Conservation (phyloP, 352 stramenopile genomes). For the Phytophthora megakarya region DNA sequence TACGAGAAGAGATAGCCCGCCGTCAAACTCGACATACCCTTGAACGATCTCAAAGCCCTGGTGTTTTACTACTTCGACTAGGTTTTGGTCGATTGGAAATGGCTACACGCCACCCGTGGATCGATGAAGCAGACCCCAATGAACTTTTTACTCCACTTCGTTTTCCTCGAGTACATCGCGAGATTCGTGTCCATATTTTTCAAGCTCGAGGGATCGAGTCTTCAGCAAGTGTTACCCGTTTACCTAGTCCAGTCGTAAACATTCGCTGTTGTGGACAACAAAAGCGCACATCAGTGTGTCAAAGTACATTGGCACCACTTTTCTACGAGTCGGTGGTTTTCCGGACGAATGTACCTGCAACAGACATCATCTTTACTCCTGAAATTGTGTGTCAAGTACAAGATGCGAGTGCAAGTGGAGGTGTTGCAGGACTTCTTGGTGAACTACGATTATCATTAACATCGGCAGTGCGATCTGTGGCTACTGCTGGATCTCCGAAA, state of each 20-base stretch:
- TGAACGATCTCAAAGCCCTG: conserved; percentile 55
- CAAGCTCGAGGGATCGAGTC: conserved; percentile 71
- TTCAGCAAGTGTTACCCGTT: conserved; percentile 45
- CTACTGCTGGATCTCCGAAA: conserved; percentile 48
- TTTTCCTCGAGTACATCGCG: conserved; percentile 52
- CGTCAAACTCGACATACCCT: conserved; percentile 62
- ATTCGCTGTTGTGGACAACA: conserved; percentile 72
- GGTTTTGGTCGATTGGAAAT: conserved; percentile 77
- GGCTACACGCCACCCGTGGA: conserved; percentile 59
- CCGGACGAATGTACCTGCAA: conserved; percentile 41
- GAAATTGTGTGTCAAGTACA: conserved; percentile 79
- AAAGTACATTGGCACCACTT: conserved; percentile 72
- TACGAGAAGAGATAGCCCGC: conserved; percentile 64
- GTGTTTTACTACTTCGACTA: conserved; percentile 54
- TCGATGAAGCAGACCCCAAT: conserved; percentile 30
- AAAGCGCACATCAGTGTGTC: conserved; percentile 49
- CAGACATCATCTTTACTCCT: conserved; percentile 62
- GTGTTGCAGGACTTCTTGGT: conserved; percentile 40
- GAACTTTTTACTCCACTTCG: conserved; percentile 55
- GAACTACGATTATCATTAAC: conserved; percentile 55
- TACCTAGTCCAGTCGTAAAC: conserved; percentile 79
- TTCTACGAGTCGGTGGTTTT: conserved; percentile 87
- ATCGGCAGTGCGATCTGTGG: conserved; percentile 48
- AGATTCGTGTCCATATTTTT: conserved; percentile 86
- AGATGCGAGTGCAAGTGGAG: conserved; percentile 46